These are phyloP conservation scores for Nicotiana sylvestris DNA, from an alignment of 257 asterid genomes.

Conservation along the genomic window DNA sequence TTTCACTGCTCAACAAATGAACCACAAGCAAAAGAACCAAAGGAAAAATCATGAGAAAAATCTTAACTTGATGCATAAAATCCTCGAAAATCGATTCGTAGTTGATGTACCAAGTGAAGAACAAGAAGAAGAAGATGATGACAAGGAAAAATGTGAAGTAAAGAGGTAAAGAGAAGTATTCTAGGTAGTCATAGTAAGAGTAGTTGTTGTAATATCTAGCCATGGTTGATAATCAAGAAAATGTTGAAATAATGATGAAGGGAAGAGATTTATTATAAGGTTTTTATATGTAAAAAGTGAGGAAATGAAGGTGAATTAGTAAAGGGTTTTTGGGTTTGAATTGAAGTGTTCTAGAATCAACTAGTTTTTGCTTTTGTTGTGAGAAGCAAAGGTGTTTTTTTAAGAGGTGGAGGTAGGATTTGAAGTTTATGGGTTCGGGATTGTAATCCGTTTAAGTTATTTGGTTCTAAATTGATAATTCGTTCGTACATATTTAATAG, in stretches of 20 bases:
- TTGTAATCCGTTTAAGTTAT: no score
- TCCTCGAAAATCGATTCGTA: conserved; percentile 52
- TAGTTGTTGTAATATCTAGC: conserved; percentile 49
- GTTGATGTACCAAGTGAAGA: conserved; percentile 74
- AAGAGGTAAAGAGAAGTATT: conserved; percentile 56
- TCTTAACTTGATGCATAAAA: conserved; percentile 46
- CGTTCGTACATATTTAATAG: no score
- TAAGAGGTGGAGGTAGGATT: no score
- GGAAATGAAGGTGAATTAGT: not conserved
- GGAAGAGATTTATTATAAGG: not conserved
- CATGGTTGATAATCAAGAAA: conserved; percentile 27
- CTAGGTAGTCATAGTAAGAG: conserved; percentile 51
- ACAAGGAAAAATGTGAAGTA: conserved; percentile 54
- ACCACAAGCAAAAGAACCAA: conserved; percentile 60
- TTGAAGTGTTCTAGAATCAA: conserved; percentile 9
- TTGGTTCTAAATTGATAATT: no score
- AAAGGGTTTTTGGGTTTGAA: not conserved
- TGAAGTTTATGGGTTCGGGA: no score
- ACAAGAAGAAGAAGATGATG: conserved; percentile 46
- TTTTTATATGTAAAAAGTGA: not conserved
- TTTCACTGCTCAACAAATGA: conserved; percentile 57
- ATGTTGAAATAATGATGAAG: not conserved
- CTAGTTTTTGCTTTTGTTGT: not conserved
- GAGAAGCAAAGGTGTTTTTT: not conserved
- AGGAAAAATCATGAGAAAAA: conserved; percentile 59